These are phyloP conservation scores for Adansonia madagascariensis DNA, from an alignment of 441 rosid species.

Conservation along the genomic window DNA sequence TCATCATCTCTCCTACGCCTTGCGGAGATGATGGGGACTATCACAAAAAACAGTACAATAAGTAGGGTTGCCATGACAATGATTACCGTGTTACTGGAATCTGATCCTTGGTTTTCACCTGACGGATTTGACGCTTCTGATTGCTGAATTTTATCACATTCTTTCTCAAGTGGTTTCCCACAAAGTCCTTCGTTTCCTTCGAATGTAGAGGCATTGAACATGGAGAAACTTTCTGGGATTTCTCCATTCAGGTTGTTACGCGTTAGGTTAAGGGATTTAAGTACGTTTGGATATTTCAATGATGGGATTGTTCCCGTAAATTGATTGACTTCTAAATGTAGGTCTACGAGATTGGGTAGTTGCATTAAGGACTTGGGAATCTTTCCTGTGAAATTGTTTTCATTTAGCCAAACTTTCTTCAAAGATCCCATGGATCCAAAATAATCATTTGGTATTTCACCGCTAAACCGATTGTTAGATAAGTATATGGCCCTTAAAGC, in stretches of 20 bases:
- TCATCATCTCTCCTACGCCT: slow-evolving; percentile 38
- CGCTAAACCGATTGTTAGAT: slow-evolving; percentile 58
- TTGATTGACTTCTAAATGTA: slow-evolving; percentile 69
- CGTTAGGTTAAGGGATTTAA: slow-evolving; percentile 56
- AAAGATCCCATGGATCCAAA: slow-evolving; percentile 55
- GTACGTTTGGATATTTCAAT: slow-evolving; percentile 31
- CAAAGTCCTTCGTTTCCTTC: slow-evolving; percentile 57
- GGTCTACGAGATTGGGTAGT: slow-evolving; percentile 49
- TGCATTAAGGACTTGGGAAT: slow-evolving; percentile 62
- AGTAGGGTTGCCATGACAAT: slow-evolving; percentile 30
- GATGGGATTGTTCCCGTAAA: slow-evolving; percentile 68
- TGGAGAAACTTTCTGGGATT: slow-evolving; percentile 54
- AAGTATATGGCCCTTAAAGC: slow-evolving; percentile 58
- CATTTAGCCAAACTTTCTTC: slow-evolving; percentile 63
- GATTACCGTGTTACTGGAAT: slow-evolving; percentile 12
- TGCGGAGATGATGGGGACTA: slow-evolving; percentile 27
- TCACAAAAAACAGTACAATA: slow-evolving; percentile 36
- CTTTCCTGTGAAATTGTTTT: slow-evolving; percentile 59
- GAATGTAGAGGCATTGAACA: slow-evolving; percentile 44
- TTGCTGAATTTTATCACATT: slow-evolving; percentile 33
- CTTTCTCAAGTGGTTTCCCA: slow-evolving; percentile 47
- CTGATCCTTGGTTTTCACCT: neutral
- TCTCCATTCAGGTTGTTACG: slow-evolving; percentile 65
- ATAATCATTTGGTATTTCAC: slow-evolving; percentile 55
- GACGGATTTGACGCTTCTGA: neutral